Base-by-base conservation (phyloP, 345 rosid species). In the Salix brachista region DNA sequence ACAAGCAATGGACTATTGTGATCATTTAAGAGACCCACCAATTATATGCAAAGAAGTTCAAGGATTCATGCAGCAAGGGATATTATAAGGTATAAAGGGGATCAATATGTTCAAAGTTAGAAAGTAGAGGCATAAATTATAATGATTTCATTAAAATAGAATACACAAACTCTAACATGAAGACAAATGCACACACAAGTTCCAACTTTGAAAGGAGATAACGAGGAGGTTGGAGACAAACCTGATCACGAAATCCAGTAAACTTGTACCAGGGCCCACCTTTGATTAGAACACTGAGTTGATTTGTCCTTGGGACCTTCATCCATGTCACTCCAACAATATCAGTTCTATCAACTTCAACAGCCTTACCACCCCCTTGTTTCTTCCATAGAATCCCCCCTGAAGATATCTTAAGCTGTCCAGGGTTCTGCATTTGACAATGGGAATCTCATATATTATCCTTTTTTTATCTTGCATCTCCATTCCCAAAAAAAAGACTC, bases 361-460 rank as follows among this genome's bases (percentile, higher is more conserved):
- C 97, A 62, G 94, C 92, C 81, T 93, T 96, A 60, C 99, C 99
- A 69, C 99, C 99, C 34, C 97, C 99, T 84, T 82, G 95, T 82
- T 94, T 96, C 94, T 92, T 96, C 99, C 99, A 96, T 71, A 80
- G 80, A 52, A 96, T 93, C 0, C 97, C 97, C 62, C 96, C 92
- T 0, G 93, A 85, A 78, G 75, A 80, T 13, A 96, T 86, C 80
- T 89, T 96, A 64, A 94, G 88, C 66, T 91, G 93, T 1, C 99
- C 99, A 6, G 94, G 88, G 73, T 92, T 96, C 98, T 96, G 86
- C 88, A 85, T 62, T 32, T 39, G 79, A 78, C 16, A 52, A 26
- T 56, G 48, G n/a, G 30, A 69, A 12, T 41, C 44, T 41, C 25
- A 61, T 46, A 58, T 19, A 56, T 73, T 42, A 37, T 58, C 14